phyloP scores from a whole-genome alignment of 768 basidiomycete genomes.

The Phanerochaete sordida region DNA sequence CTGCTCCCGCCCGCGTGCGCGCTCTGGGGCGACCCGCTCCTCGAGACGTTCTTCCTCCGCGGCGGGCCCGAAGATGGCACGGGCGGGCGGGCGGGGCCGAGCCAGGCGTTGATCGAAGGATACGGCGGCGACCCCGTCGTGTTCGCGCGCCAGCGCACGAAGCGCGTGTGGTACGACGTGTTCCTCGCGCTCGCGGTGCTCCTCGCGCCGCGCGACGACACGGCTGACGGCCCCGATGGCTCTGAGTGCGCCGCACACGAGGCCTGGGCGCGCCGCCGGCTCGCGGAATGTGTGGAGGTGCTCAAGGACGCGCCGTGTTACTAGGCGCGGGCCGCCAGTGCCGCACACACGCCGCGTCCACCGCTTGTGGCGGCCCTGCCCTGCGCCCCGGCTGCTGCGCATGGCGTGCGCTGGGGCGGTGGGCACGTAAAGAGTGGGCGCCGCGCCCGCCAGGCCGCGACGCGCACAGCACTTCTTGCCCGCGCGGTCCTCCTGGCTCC shows the following conservation, averaged over 20 bases:
- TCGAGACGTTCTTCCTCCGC: conserved; percentile 61
- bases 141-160: conserved; percentile 69
- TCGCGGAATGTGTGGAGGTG: conserved; percentile 35
- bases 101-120: conserved; percentile 53
- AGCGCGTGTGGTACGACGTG: conserved; percentile 72
- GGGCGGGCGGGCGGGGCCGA: conserved; percentile 24
- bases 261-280: conserved; percentile 26
- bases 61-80: background rate
- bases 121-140: conserved; percentile 54
- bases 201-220: conserved; percentile 29
- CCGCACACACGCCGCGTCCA: too few species aligned
- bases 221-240: conserved; percentile 14
- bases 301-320: conserved; percentile 53
- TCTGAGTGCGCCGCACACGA: conserved; percentile 32
- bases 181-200: conserved; percentile 56
- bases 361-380: too few species aligned
- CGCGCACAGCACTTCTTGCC: too few species aligned
- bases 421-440: too few species aligned
- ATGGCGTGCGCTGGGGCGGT: too few species aligned
- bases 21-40: conserved; percentile 74
- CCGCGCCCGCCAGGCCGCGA: too few species aligned
- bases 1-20: conserved; percentile 42
- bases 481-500: too few species aligned
- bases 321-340: too few species aligned
- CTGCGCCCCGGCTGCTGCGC: too few species aligned